Percentiles rank a stretch among this genome's conserved stretches.
Conservation (phyloP, 73 alveolate species). For the Symbiodinium pilosum region DNA sequence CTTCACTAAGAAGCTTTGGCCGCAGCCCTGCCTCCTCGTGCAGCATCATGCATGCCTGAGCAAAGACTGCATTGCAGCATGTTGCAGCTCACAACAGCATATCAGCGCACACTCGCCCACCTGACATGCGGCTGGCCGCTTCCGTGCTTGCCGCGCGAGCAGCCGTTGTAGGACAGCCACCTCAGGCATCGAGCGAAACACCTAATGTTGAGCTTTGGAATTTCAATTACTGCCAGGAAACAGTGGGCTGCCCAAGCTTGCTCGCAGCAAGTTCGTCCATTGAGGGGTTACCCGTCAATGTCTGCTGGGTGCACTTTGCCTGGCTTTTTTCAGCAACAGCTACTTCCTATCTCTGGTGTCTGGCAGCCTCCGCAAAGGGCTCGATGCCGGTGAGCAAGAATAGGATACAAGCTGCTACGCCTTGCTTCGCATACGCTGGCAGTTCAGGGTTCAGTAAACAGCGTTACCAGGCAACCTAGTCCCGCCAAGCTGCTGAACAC, state of each 20-base stretch:
- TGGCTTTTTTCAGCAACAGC: background rate
- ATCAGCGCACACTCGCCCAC: background rate
- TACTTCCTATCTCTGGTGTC: background rate
- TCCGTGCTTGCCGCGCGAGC: background rate
- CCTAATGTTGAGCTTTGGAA: too few relatives aligned
- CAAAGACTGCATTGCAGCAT: background rate
- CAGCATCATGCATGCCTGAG: conserved; percentile 19
- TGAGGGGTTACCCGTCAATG: conserved; percentile 24
- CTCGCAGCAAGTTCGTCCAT: conserved; percentile 16
- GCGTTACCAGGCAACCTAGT: too few relatives aligned
- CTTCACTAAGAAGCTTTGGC: background rate
- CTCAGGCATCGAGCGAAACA: too few relatives aligned
- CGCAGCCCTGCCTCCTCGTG: conserved; percentile 12
- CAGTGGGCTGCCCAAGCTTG: background rate
- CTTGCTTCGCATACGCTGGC: background rate
- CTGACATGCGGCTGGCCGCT: conserved; percentile 22
- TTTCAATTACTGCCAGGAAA: background rate
- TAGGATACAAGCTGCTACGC: conserved; percentile 23
- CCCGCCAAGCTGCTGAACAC: conserved; percentile 9
- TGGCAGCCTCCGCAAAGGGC: background rate
- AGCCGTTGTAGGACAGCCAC: conserved; percentile 1
- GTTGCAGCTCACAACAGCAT: background rate
- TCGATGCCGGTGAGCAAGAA: conserved; percentile 45
- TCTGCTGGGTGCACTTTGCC: conserved; percentile 27
- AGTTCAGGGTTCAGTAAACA: too few relatives aligned